Base-by-base conservation (phyloP, 192 early-diverging fungal species). In the Linnemannia hyalina region DNA sequence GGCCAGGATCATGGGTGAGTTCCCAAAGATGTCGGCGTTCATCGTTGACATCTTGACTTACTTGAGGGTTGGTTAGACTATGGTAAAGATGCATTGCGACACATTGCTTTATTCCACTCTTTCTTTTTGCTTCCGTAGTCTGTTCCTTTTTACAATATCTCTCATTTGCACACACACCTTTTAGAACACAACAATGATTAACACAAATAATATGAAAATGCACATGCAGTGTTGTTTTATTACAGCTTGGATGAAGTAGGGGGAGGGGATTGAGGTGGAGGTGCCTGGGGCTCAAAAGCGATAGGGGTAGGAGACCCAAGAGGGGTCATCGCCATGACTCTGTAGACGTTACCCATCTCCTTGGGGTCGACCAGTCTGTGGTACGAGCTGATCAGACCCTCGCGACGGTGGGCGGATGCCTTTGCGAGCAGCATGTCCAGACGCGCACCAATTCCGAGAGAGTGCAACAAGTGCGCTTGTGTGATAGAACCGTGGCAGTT, bases 301-400 rank as follows among this genome's bases (percentile, higher is more conserved):
- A 81, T 42, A 11, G 85, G 85, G 20, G 57, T 63, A 36, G 81
- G 70, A 11, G 76, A 82, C n/a, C 80, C 73, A 16, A 63, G 60
- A 36, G 93, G 91, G 54, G 89, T 80, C 78, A 95, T 91, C 11
- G 94, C 93, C 75, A 97, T 88, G 1, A 91, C 91, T 89, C 97
- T 97, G 87, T 99, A 99, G 49, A 96, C 93, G 47, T 92, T 92
- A 10, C 98, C 98, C 98, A 99, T 99, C 70, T 90, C 89, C 35
- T 89, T 80, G 13, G 93, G 93, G 35, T 96, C 94, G 1, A 96
- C 92, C 20, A 99, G 87, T 4, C 98, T 90, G 75, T 95, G 93
- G 76, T 93, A 96, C 36, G 93, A 91, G 16, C 89, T 83, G 44
- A 96, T 93, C 40, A 99, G 82, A 20, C 90, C 89, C 70, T 94